Conservation (phyloP, 2,329 filamentous ascomycete species). For the Aspergillus jensenii region DNA sequence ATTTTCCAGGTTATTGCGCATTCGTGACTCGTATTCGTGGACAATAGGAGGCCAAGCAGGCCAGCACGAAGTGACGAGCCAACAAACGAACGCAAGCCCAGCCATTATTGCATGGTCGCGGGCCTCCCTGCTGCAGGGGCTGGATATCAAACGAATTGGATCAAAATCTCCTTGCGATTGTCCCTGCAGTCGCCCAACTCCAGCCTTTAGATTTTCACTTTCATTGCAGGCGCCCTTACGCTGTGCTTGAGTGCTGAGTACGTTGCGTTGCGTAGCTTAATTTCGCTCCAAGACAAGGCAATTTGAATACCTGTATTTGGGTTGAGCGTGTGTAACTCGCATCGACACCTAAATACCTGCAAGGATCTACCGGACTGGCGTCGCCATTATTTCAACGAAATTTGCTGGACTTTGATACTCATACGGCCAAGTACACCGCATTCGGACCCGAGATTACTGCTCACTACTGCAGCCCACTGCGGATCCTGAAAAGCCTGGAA, state of each 20-base stretch:
- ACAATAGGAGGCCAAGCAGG: not conserved
- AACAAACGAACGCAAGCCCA: not conserved
- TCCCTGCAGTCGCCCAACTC: constrained; percentile 9
- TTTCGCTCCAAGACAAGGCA: not conserved
- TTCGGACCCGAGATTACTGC: constrained; percentile 17
- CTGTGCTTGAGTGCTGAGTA: constrained; percentile 11
- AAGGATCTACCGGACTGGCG: not conserved
- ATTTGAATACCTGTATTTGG: not conserved
- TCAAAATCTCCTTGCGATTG: constrained; percentile 10
- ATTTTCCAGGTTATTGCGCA: constrained; percentile 6
- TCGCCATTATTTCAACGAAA: not conserved
- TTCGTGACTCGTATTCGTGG: constrained; percentile 12
- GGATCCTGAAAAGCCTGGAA: constrained; percentile 17
- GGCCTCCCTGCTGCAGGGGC: constrained; percentile 3
- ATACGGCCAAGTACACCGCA: constrained; percentile 14
- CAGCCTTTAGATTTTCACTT: not conserved
- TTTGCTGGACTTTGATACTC: not conserved
- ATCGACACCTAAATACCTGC: constrained; percentile 1
- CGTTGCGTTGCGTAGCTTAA: constrained; percentile 1
- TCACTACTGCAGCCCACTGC: constrained; percentile 19
- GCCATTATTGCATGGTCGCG: constrained; percentile 7
- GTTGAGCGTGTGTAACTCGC: not conserved
- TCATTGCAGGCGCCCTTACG: constrained; percentile 10
- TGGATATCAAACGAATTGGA: constrained; percentile 3
- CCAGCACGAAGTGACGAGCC: not conserved